Percentiles rank a stretch among this genome's conserved stretches.
Conservation (phyloP, 805 yeast genomes). For the Ascoidea tarda region DNA sequence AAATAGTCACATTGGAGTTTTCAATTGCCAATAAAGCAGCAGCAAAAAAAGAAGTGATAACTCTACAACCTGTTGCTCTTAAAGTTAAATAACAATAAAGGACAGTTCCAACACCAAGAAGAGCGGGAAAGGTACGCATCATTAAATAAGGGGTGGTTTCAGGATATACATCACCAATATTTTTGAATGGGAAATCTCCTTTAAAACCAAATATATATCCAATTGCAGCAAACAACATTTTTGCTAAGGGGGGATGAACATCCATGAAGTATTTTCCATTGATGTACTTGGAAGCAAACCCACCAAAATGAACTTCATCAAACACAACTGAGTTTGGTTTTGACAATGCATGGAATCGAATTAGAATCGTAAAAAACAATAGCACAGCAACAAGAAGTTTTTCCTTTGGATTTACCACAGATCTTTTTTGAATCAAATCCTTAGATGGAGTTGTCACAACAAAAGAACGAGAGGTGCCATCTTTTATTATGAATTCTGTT, state of each 20-base stretch:
- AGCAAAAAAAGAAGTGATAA: slow-evolving; percentile 44
- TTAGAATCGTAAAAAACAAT: slow-evolving; percentile 32
- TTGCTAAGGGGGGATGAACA: slow-evolving; percentile 70
- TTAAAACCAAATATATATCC: slow-evolving; percentile 54
- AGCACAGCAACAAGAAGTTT: slow-evolving; percentile 26
- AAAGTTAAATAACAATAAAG: slow-evolving; percentile 52
- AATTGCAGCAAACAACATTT: slow-evolving; percentile 62
- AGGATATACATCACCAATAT: slow-evolving; percentile 55
- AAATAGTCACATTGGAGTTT: slow-evolving; percentile 55
- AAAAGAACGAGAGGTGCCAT: slow-evolving; percentile 42
- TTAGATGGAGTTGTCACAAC: slow-evolving; percentile 36
- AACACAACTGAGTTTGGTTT: slow-evolving; percentile 76
- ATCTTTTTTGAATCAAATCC: slow-evolving; percentile 24
- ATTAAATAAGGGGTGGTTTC: slow-evolving; percentile 40
- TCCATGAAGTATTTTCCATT: slow-evolving; percentile 54
- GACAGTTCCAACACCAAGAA: slow-evolving; percentile 55
- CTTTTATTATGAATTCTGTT: slow-evolving; percentile 29
- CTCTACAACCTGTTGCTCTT: slow-evolving; percentile 58
- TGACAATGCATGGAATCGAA: slow-evolving; percentile 49
- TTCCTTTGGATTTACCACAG: slow-evolving; percentile 24
- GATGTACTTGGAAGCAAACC: slow-evolving; percentile 80
- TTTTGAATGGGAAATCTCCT: slow-evolving; percentile 54
- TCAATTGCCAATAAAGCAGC: slow-evolving; percentile 45
- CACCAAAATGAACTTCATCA: slow-evolving; percentile 85
- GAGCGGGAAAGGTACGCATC: slow-evolving; percentile 61